These are phyloP conservation scores for Xylariales sp. DNA, from an alignment of 2,329 filamentous ascomycete species.

Conservation along the genomic window DNA sequence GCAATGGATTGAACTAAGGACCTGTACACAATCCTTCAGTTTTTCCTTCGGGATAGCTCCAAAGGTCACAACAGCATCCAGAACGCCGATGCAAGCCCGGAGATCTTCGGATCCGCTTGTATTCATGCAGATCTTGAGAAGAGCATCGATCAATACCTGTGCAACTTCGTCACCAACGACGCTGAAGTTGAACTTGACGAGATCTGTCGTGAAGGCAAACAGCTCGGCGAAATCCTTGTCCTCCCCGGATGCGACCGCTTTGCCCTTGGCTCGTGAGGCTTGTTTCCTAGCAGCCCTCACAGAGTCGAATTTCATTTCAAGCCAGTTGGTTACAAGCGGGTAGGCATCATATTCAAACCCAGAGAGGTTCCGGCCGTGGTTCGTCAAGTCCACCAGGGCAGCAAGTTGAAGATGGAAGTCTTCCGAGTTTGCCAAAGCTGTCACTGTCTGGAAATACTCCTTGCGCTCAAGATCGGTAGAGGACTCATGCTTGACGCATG, in stretches of 20 bases:
- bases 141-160: slow-evolving; percentile 53
- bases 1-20: slow-evolving; percentile 68
- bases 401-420: slow-evolving; percentile 65
- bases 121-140: slow-evolving; percentile 63
- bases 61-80: slow-evolving; percentile 69
- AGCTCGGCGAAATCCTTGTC: slow-evolving; percentile 60
- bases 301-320: slow-evolving; percentile 50
- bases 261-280: slow-evolving; percentile 37
- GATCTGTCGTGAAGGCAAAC: slow-evolving; percentile 61
- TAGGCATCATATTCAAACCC: slow-evolving; percentile 66
- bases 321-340: slow-evolving; percentile 57
- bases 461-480: slow-evolving; percentile 63
- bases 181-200: slow-evolving; percentile 73
- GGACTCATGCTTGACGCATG: slow-evolving; percentile 58
- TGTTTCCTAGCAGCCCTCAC: slow-evolving; percentile 48
- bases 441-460: slow-evolving; percentile 61
- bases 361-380: slow-evolving; percentile 55
- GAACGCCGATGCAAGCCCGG: slow-evolving; percentile 60
- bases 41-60: slow-evolving; percentile 61
- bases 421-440: slow-evolving; percentile 49
- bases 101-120: slow-evolving; percentile 63
- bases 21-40: slow-evolving; percentile 61
- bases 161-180: slow-evolving; percentile 60
- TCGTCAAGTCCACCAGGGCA: slow-evolving; percentile 57
- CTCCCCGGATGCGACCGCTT: slow-evolving; percentile 41